Evolutionary conservation across 2,329 filamentous ascomycete genomes (phyloP).

Genomic region (Drechslera avenae): DNA sequence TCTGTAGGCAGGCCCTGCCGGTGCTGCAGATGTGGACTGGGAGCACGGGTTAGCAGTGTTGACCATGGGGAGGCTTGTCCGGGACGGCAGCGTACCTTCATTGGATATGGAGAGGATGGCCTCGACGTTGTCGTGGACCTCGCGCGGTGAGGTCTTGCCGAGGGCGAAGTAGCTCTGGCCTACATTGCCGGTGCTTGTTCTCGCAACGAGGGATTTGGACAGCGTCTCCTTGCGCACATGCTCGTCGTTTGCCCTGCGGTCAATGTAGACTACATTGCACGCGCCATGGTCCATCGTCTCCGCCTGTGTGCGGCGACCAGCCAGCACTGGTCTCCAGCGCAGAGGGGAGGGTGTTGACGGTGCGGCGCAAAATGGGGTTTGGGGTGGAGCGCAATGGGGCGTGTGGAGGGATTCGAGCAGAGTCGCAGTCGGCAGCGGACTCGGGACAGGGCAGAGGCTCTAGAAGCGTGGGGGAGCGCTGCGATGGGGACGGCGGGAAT

Average conservation of each 20-base stretch:
- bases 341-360: conserved; percentile 28
- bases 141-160: conserved; percentile 37
- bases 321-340: conserved; percentile 39
- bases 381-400: conserved; percentile 12
- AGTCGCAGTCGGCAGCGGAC: conserved; percentile 13
- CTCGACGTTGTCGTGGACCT: conserved; percentile 49
- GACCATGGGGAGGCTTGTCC: not conserved
- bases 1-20: conserved; percentile 46
- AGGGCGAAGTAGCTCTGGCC: conserved; percentile 45
- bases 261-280: conserved; percentile 53
- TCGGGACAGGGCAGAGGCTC: conserved; percentile 15
- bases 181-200: conserved; percentile 41
- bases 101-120: conserved; percentile 49
- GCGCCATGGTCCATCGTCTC: conserved; percentile 52
- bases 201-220: conserved; percentile 40
- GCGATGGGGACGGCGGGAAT: conserved; percentile 21
- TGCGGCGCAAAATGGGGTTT: conserved; percentile 28
- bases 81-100: conserved; percentile 46
- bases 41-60: conserved; percentile 16
- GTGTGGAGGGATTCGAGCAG: conserved; percentile 11
- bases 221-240: conserved; percentile 46
- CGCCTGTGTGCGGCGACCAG: conserved; percentile 41
- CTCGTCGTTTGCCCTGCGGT: conserved; percentile 50
- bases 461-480: conserved; percentile 26
- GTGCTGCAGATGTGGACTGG: conserved; percentile 50